These are phyloP conservation scores for Discostella stelligeroides DNA, from an alignment of 108 stramenopile genomes.

Conservation along the genomic window DNA sequence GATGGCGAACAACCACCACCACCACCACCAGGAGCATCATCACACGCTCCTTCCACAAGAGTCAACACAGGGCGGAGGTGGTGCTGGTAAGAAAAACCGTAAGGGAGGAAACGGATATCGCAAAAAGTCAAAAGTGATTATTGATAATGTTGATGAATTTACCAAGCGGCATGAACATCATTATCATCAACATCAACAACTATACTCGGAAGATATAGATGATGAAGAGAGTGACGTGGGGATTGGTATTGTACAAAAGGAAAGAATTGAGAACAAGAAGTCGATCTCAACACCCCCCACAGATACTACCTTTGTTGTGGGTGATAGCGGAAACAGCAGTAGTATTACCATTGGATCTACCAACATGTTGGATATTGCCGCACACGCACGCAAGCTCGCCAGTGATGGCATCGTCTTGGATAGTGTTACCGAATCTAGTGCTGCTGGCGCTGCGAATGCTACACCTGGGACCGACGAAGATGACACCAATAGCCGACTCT, in stretches of 20 bases:
- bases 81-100: no score
- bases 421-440: no score
- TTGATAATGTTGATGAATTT: neutral
- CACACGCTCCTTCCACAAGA: neutral
- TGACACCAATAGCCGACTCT: neutral
- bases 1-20: neutral
- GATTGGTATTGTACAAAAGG: neutral
- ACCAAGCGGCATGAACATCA: neutral
- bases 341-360: neutral
- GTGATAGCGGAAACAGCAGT: neutral
- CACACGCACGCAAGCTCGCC: conserved; percentile 14
- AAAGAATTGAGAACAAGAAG: no score
- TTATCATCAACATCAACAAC: conserved; percentile 6
- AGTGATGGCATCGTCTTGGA: no score
- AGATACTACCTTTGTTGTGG: conserved; percentile 6
- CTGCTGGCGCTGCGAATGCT: neutral
- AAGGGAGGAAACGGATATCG: no score
- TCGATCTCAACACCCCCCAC: neutral
- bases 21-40: neutral
- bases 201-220: neutral
- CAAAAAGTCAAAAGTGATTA: neutral
- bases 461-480: neutral
- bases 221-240: conserved; percentile 20
- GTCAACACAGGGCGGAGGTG: neutral
- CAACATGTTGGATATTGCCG: conserved; percentile 11